Conservation (phyloP, 2,329 filamentous ascomycete genomes). For the Zymoseptoria tritici region DNA sequence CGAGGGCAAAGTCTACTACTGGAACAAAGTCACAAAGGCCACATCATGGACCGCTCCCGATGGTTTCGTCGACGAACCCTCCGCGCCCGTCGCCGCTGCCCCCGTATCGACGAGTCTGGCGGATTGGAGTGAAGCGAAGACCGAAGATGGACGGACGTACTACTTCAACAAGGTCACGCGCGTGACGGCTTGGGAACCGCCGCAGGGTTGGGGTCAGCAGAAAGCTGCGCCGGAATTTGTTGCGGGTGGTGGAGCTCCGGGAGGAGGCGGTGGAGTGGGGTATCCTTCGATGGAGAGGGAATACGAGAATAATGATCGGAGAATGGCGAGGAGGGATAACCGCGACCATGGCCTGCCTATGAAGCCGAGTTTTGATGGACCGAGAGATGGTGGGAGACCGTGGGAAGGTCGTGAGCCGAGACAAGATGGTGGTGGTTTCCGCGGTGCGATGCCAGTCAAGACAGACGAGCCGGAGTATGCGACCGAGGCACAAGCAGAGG, state of each 20-base stretch:
- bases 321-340: constrained; percentile 25
- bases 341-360: constrained; percentile 37
- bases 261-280: constrained; percentile 11
- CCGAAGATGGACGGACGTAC: constrained; percentile 81
- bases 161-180: constrained; percentile 90
- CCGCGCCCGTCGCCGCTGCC: constrained; percentile 54
- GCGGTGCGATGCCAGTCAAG: constrained; percentile 28
- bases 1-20: constrained; percentile 76
- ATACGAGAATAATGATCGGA: constrained; percentile 15
- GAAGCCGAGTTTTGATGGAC: constrained; percentile 30
- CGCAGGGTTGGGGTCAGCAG: constrained; percentile 32
- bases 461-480: constrained; percentile 59
- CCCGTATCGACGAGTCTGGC: constrained; percentile 59
- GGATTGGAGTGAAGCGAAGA: constrained; percentile 81
- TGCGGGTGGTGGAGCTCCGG: constrained; percentile 44
- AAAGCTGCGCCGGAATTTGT: constrained; percentile 44
- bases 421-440: constrained; percentile 26
- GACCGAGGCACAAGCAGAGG: constrained; percentile 79
- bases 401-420: constrained; percentile 26
- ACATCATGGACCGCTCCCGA: constrained; percentile 94
- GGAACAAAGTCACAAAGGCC: constrained; percentile 74
- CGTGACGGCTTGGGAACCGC: constrained; percentile 92
- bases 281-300: constrained; percentile 17
- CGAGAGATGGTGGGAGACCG: constrained; percentile 20
- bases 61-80: constrained; percentile 54